Evolutionary conservation across 805 yeast genomes (phyloP).

Genomic region (Saturnispora gosingensis): DNA sequence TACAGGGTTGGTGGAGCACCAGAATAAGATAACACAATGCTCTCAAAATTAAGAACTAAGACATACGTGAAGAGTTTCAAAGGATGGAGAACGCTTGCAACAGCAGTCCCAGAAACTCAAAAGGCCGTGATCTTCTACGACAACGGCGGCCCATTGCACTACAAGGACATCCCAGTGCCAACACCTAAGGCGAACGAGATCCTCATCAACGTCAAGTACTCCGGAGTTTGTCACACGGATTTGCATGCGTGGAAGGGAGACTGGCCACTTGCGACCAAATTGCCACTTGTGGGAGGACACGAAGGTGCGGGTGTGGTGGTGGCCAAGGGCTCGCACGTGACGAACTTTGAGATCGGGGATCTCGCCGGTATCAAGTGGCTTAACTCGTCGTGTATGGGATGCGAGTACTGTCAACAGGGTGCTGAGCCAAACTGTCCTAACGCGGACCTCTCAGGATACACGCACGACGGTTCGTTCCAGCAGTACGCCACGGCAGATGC

Average conservation of each 20-base stretch:
- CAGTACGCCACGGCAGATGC: constrained; percentile 87
- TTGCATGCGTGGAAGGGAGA: constrained; percentile 93
- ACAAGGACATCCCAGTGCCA: constrained; percentile 75
- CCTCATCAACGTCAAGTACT: constrained; percentile 71
- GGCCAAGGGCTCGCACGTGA: constrained; percentile 61
- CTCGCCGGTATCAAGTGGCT: constrained; percentile 80
- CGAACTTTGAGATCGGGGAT: constrained; percentile 69
- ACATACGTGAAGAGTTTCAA: neutral
- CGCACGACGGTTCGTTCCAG: constrained; percentile 87
- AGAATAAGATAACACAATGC: neutral
- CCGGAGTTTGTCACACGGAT: constrained; percentile 93
- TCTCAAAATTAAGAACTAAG: neutral
- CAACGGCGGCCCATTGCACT: constrained; percentile 52
- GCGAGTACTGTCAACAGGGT: constrained; percentile 64
- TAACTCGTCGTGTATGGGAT: constrained; percentile 64
- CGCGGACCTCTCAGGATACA: constrained; percentile 76
- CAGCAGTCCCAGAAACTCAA: constrained; percentile 51
- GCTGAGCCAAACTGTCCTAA: constrained; percentile 63
- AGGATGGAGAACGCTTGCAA: constrained; percentile 10
- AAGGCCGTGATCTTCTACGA: constrained; percentile 64
- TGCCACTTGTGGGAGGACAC: constrained; percentile 81
- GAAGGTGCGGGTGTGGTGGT: constrained; percentile 87
- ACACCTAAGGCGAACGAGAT: constrained; percentile 68
- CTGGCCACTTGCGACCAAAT: constrained; percentile 72
- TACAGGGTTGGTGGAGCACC: no score